Conservation (phyloP, 1,139 yeast species). For the Protomyces pachydermus region DNA sequence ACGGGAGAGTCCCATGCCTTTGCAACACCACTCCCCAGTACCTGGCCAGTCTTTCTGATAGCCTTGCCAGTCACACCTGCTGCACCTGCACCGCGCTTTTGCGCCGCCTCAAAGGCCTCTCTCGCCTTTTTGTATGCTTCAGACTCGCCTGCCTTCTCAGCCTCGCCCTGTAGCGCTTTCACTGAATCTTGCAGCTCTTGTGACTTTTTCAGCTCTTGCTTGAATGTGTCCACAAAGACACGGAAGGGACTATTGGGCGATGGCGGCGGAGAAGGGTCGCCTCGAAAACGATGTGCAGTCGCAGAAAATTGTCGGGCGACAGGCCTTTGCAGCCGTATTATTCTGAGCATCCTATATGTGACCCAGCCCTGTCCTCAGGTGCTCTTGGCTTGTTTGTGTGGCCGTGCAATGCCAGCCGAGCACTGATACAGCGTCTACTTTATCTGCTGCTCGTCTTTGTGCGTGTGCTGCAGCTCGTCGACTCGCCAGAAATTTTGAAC, state of each 20-base stretch:
- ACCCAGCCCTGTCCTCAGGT: background rate
- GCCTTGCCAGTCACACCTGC: conserved; percentile 45
- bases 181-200: conserved; percentile 86
- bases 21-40: conserved; percentile 80
- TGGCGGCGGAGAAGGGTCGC: conserved; percentile 24
- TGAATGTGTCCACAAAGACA: conserved; percentile 90
- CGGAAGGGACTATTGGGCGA: conserved; percentile 61
- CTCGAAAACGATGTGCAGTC: background rate
- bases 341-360: background rate
- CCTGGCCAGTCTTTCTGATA: conserved; percentile 83
- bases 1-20: conserved; percentile 97
- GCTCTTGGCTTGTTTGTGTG: background rate
- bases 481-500: too few relatives aligned
- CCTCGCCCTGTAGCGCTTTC: conserved; percentile 92
- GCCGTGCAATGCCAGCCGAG: too few relatives aligned
- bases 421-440: too few relatives aligned
- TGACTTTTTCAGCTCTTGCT: conserved; percentile 82
- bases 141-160: conserved; percentile 89
- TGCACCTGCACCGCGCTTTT: conserved; percentile 47
- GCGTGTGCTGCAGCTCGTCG: too few relatives aligned
- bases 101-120: conserved; percentile 86
- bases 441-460: too few relatives aligned
- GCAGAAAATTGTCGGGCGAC: conserved; percentile 6
- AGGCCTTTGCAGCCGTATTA: background rate
- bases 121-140: conserved; percentile 91